Evolutionary conservation across 1,284 basidiomycete species (phyloP).

Genomic region (Inonotus hispidus): DNA sequence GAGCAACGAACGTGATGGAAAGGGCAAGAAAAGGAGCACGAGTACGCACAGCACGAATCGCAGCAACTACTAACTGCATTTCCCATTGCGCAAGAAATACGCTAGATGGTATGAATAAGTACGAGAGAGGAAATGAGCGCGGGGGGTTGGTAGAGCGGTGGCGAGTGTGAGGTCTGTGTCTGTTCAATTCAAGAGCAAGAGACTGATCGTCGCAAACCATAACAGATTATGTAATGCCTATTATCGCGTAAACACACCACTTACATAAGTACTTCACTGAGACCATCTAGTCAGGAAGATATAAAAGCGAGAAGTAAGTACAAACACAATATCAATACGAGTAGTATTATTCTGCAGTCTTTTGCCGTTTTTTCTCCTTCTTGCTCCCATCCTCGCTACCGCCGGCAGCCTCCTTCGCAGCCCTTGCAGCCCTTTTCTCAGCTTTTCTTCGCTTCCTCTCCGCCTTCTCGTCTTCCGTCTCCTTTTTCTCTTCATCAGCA

Average conservation of each 20-base stretch:
- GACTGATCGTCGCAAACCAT: background rate
- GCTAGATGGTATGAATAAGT: constrained; percentile 20
- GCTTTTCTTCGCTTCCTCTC: constrained; percentile 46
- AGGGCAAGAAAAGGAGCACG: constrained; percentile 11
- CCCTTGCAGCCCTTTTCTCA: constrained; percentile 40
- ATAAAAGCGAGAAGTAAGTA: background rate
- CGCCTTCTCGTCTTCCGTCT: constrained; percentile 37
- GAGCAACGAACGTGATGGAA: background rate
- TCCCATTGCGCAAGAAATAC: constrained; percentile 35
- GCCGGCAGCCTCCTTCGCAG: constrained; percentile 44
- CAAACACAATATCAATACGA: background rate
- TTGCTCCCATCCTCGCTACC: constrained; percentile 29
- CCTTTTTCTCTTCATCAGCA: constrained; percentile 34
- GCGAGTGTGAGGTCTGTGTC: constrained; percentile 18
- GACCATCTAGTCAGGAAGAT: background rate
- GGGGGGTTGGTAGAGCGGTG: constrained; percentile 14
- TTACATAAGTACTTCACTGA: background rate
- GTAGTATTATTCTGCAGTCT: constrained; percentile 10
- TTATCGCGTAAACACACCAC: background rate
- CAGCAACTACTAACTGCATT: constrained; percentile 62
- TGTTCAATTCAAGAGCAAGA: constrained; percentile 5
- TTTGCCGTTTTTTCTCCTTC: constrained; percentile 13
- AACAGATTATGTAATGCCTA: background rate
- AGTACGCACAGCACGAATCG: constrained; percentile 65
- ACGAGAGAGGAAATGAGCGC: constrained; percentile 18